Conservation (phyloP, 805 yeast species). For the Nakazawaea laoshanensis region DNA sequence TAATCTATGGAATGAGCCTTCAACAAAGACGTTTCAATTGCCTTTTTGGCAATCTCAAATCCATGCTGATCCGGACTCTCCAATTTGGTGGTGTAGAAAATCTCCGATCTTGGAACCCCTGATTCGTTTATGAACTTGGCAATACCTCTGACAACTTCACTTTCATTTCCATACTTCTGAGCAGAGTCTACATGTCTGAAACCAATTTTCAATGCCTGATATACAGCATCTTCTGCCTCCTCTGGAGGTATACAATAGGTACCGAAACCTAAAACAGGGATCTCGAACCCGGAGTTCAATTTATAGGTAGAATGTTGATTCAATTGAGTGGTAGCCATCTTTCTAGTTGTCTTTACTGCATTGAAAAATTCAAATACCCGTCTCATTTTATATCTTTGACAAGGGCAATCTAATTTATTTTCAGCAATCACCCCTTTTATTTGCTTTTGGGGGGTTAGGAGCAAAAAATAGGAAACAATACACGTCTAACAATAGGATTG, state of each 20-base stretch:
- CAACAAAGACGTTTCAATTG: constrained; percentile 33
- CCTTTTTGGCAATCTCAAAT: constrained; percentile 30
- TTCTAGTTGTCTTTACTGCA: no score
- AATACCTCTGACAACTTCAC: constrained; percentile 53
- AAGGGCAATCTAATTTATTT: no score
- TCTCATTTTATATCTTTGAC: no score
- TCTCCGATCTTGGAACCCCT: constrained; percentile 23
- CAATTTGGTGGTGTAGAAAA: constrained; percentile 33
- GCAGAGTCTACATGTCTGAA: constrained; percentile 79
- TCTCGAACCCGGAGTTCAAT: constrained; percentile 42
- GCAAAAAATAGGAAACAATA: no score
- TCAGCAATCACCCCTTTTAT: no score
- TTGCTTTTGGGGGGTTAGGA: no score
- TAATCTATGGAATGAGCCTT: constrained; percentile 37
- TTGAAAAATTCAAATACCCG: no score
- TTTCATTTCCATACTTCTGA: constrained; percentile 53
- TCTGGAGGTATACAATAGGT: constrained; percentile 34
- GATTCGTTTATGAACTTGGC: constrained; percentile 25
- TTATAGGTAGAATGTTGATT: constrained; percentile 16
- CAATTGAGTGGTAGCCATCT: not conserved
- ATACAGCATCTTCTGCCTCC: constrained; percentile 34
- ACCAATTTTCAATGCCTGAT: constrained; percentile 53
- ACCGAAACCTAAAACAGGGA: constrained; percentile 54
- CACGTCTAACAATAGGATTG: no score
- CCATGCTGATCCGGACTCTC: constrained; percentile 22